Evolutionary conservation across 495 filamentous ascomycete genomes (phyloP).

Genomic region (Penicillium ucsense): DNA sequence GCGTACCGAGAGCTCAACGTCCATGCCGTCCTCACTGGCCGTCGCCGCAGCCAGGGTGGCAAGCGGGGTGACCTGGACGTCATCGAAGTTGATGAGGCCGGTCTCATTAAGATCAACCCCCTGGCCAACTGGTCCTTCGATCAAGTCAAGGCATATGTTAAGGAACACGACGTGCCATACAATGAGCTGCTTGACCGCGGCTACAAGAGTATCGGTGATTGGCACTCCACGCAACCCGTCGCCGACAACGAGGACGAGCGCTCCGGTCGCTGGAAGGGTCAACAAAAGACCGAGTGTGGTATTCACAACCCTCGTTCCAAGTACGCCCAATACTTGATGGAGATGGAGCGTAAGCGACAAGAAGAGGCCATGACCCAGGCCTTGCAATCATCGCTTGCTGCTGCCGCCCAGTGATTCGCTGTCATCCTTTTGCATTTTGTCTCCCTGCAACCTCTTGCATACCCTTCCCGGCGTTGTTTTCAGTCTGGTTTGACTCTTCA

Average conservation of each 20-base stretch:
- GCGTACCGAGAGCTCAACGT: constrained; percentile 84
- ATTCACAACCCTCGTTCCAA: constrained; percentile 95
- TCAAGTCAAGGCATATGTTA: constrained; percentile 80
- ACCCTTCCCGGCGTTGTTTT: constrained; percentile 10
- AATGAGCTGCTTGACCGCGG: constrained; percentile 82
- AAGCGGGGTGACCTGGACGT: constrained; percentile 82
- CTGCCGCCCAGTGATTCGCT: constrained; percentile 18
- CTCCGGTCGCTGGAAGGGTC: constrained; percentile 94
- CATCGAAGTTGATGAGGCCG: constrained; percentile 85
- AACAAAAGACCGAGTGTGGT: constrained; percentile 90
- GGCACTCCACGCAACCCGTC: constrained; percentile 91
- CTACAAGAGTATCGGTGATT: constrained; percentile 96
- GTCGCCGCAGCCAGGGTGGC: constrained; percentile 84
- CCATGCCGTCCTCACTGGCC: constrained; percentile 89
- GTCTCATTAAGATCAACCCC: constrained; percentile 97
- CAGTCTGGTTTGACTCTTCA: not conserved
- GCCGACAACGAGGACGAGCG: constrained; percentile 89
- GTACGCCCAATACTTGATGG: constrained; percentile 74
- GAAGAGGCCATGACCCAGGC: constrained; percentile 47
- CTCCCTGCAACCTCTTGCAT: constrained; percentile 9
- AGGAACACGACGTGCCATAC: constrained; percentile 81
- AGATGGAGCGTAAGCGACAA: constrained; percentile 63
- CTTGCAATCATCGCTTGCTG: constrained; percentile 26
- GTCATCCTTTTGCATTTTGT: not conserved
- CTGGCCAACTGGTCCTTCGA: constrained; percentile 90